Evolutionary conservation across 2,329 filamentous ascomycete species (phyloP), one percentile per base, ranked within the genome.

Genomic region (Drechslerella dactyloides): DNA sequence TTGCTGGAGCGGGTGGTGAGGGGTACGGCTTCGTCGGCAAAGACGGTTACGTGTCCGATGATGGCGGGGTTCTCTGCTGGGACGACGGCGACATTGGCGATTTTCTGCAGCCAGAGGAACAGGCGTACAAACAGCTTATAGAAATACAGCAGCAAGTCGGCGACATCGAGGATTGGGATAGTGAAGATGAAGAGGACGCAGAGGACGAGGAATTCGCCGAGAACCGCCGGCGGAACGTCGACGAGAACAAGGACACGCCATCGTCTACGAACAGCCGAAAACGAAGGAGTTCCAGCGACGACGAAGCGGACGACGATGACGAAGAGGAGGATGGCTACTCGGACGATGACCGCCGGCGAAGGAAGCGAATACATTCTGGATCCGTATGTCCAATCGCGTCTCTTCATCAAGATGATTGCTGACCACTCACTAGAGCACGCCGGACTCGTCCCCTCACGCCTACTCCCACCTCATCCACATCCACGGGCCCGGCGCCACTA

Each of bases 31-130:
- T 57, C 15, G 60, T 72, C 5, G 60, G 55, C 1, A 55, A 55
- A 24, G 68, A 65, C 13, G 68, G 68, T 1, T 13, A 57, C 40
- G 42, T 65, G 21, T 52, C 60, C 1, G 65, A 64, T 8, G 48
- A 76, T 3, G 75, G 76, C 21, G 94, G 94, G 0, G 90, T 99
- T 46, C 86, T 99, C 72, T 92, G 97, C 1, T 96, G 94, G 79
- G 94, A 97, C 77, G 94, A 97, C 78, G 94, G 93, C 0, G 94
- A 99, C 79, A 93, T 99, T 56, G 90, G 93, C 75, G 90, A 93
- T 75, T 90, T 93, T 35, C 82, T 99, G 35, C 80, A 80, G 11
- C 82, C 82, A 0, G 92, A 97, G 80, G 85, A 87, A 75, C 87
- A 91, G 69, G 93, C 94, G 42, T 97, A 96, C 78, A 85, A 90